Conservation (phyloP, 2,329 filamentous ascomycete genomes). For the Aspergillus carbonarius region DNA sequence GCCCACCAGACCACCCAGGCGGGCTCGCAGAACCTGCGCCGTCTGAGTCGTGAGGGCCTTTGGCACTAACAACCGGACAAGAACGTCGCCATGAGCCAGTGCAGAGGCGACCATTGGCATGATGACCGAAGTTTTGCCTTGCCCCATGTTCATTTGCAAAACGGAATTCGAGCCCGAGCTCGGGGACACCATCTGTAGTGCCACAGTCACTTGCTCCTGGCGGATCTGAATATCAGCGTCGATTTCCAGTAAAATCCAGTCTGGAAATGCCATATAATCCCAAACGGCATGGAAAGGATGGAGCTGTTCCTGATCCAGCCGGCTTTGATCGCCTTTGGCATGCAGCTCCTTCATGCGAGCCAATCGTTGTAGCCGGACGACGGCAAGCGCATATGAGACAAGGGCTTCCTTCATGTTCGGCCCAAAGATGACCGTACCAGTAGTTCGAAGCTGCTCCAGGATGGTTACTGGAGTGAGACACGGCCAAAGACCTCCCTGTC, state of each 20-base stretch:
- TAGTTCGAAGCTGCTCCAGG: conserved; percentile 45
- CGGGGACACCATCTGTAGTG: conserved; percentile 59
- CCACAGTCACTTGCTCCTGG: conserved; percentile 62
- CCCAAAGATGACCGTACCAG: conserved; percentile 28
- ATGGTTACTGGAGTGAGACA: conserved; percentile 41
- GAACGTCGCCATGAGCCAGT: conserved; percentile 51
- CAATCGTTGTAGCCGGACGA: conserved; percentile 46
- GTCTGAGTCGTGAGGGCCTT: conserved; percentile 64
- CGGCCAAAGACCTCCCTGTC: conserved; percentile 44
- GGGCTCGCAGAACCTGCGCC: conserved; percentile 54
- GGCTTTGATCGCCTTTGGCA: conserved; percentile 28
- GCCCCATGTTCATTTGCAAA: conserved; percentile 67
- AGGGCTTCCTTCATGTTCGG: conserved; percentile 38
- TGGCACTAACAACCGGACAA: conserved; percentile 60
- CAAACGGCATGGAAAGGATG: conserved; percentile 59
- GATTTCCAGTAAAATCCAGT: conserved; percentile 68
- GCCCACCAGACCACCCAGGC: conserved; percentile 57
- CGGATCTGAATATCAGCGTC: conserved; percentile 65
- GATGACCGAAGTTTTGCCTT: conserved; percentile 70
- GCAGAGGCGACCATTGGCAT: conserved; percentile 61
- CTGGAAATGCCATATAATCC: conserved; percentile 53
- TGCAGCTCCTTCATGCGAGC: conserved; percentile 44
- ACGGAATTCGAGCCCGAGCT: conserved; percentile 56
- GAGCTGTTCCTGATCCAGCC: conserved; percentile 43
- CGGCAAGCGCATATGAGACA: conserved; percentile 39